phyloP scores from a whole-genome alignment of 2,329 filamentous ascomycete species.

The Aurifilum marmelostoma region DNA sequence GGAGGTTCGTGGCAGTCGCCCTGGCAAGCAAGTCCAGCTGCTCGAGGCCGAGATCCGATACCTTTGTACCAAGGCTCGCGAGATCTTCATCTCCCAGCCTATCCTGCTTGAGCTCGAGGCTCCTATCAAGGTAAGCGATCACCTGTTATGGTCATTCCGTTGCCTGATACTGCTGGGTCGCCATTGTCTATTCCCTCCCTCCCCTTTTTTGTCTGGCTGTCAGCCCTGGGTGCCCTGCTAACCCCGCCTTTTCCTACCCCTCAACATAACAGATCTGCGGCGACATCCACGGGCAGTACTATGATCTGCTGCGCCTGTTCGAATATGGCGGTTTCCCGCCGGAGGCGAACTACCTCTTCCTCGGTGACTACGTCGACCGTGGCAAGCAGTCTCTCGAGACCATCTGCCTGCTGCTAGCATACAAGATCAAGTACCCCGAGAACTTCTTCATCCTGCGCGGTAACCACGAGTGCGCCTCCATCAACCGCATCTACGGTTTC shows the following conservation, averaged over 20 bases:
- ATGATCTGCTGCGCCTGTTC: constrained; percentile 94
- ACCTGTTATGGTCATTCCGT: constrained; percentile 16
- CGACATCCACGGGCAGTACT: constrained; percentile 99
- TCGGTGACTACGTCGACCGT: constrained; percentile 97
- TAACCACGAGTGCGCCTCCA: constrained; percentile 98
- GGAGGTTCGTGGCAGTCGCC: constrained; percentile 95
- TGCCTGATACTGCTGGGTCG: neutral
- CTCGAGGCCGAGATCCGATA: constrained; percentile 95
- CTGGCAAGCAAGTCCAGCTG: constrained; percentile 97
- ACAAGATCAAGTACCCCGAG: constrained; percentile 99
- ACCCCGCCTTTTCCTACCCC: constrained; percentile 20
- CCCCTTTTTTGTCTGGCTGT: constrained; percentile 15
- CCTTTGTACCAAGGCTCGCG: constrained; percentile 96
- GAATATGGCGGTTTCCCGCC: constrained; percentile 98
- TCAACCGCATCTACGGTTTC: constrained; percentile 99
- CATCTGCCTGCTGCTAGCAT: constrained; percentile 92
- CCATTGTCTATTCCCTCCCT: neutral
- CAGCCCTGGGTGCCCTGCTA: constrained; percentile 17
- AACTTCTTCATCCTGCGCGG: constrained; percentile 99
- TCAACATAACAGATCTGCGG: constrained; percentile 78
- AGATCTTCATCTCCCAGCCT: constrained; percentile 99
- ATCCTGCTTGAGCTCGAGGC: constrained; percentile 97
- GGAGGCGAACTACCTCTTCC: constrained; percentile 98
- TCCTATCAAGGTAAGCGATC: constrained; percentile 85
- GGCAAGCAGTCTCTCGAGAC: constrained; percentile 99